Percentiles rank a stretch among this genome's conserved stretches.
Conservation (phyloP, 352 stramenopile species). For the Nothophytophthora sp. region DNA sequence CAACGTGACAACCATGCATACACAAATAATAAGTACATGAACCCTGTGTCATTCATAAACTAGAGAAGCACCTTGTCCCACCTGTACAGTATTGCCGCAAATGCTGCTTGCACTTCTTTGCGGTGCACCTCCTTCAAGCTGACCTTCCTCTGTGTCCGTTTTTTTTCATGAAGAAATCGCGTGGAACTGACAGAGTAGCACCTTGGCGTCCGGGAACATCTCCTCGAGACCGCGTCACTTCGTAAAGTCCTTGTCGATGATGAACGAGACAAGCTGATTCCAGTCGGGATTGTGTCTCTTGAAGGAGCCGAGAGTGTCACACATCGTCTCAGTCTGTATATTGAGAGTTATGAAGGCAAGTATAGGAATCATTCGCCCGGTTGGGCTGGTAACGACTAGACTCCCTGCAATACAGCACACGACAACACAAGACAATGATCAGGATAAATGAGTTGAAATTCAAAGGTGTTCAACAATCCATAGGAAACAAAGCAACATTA, state of each 20-base stretch:
- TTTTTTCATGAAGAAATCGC: background rate
- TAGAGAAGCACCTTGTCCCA: background rate
- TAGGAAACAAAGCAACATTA: background rate
- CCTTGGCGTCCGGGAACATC: background rate
- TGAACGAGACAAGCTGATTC: background rate
- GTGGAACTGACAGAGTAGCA: slow-evolving; percentile 1
- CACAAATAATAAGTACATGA: background rate
- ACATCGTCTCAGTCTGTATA: background rate
- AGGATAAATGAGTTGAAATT: too few relatives aligned
- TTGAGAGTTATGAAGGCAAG: slow-evolving; percentile 5
- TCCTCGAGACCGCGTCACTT: slow-evolving; percentile 1
- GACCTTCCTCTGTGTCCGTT: background rate
- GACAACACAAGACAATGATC: too few relatives aligned
- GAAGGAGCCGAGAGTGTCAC: slow-evolving; percentile 3
- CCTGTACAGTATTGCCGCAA: background rate
- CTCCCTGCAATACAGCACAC: background rate
- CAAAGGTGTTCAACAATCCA: background rate
- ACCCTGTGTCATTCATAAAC: background rate
- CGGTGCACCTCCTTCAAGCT: background rate
- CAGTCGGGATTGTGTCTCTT: slow-evolving; percentile 1
- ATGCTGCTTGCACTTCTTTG: background rate
- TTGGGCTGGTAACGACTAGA: slow-evolving; percentile 3
- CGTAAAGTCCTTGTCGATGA: slow-evolving; percentile 16
- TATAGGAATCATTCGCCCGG: slow-evolving; percentile 1
- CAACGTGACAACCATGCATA: too few relatives aligned